Evolutionary conservation across 441 rosid species (phyloP), one percentile per base, ranked within the genome.

Genomic region (Cnidoscolus chayamansa): DNA sequence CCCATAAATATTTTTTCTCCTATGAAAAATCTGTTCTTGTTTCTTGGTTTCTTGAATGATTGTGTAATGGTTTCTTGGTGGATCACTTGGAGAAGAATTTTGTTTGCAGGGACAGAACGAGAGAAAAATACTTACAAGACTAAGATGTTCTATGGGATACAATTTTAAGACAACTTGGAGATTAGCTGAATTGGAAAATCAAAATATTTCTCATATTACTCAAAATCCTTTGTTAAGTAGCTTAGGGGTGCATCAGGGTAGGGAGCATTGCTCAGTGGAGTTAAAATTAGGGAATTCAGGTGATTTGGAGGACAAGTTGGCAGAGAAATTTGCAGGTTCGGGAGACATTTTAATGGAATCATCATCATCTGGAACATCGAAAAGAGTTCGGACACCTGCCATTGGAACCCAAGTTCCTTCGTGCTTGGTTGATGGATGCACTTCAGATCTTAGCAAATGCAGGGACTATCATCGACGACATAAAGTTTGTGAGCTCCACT

Each of bases 401-500:
- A 73, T 53, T 63, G 83, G 83, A 59, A 68, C 76, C 72, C 88
- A 74, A 67, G 76, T 75, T 12, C 86, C 90, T 63, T 84, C 84
- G 45, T 89, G 94, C 84, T 81, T 84, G 83, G 94, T 89, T 54
- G 94, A 89, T 63, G 92, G 89, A 62, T 89, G 94, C 78, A 80
- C 74, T 15, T 82, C 89, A 0, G 92, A 89, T 58, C 94, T 89
- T 43, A 81, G 83, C 72, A 81, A 81, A 76, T 85, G 92, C 77
- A 82, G 88, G 67, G 94, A 89, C 50, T 89, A 89, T 73, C 89
- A 89, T 65, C 78, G 94, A 31, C 84, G 92, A 32, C 94, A 89
- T 82, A 87, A 88, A 83, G 94, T 89, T 0, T 89, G 94, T 12
- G 94, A 87, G 76, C 67, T 76, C 35, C 94, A 89, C 72, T 87